Evolutionary conservation across 768 basidiomycete genomes (phyloP).

Genomic region (Pholiota molesta): DNA sequence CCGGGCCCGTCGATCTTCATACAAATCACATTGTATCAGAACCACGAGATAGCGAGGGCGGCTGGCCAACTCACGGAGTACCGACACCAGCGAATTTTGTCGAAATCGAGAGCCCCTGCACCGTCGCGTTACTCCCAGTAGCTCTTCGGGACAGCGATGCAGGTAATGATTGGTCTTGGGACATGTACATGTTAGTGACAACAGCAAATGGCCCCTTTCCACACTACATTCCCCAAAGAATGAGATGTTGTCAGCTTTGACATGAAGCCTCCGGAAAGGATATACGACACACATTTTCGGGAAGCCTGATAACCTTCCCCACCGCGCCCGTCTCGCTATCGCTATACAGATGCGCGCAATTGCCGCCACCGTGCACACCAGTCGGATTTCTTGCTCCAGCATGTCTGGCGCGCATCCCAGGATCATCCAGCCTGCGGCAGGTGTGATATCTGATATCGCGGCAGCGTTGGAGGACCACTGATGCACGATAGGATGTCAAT

Average conservation of each 20-base stretch:
- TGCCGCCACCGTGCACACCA: slow-evolving; percentile 43
- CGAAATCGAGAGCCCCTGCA: slow-evolving; percentile 43
- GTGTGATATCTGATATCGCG: slow-evolving; percentile 45
- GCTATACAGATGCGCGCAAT: slow-evolving; percentile 44
- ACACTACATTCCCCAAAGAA: slow-evolving; percentile 30
- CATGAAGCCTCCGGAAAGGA: background rate
- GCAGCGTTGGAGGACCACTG: slow-evolving; percentile 39
- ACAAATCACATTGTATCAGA: background rate
- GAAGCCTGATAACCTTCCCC: slow-evolving; percentile 56
- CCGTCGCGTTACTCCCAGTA: slow-evolving; percentile 35
- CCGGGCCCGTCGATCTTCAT: slow-evolving; percentile 22
- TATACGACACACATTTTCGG: slow-evolving; percentile 45
- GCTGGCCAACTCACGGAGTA: slow-evolving; percentile 6
- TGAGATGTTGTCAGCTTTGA: background rate
- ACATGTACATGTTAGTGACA: slow-evolving; percentile 43
- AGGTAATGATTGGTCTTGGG: slow-evolving; percentile 48
- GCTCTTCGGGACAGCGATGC: slow-evolving; percentile 30
- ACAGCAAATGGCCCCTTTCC: slow-evolving; percentile 43
- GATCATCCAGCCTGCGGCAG: slow-evolving; percentile 58
- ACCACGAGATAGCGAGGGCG: background rate
- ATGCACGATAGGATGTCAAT: background rate
- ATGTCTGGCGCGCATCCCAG: slow-evolving; percentile 44
- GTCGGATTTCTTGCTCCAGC: slow-evolving; percentile 47
- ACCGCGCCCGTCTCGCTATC: slow-evolving; percentile 34
- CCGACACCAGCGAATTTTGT: slow-evolving; percentile 34